Evolutionary conservation across 805 yeast species (phyloP), one percentile per base, ranked within the genome.

Genomic region (Monosporozyma siamensis): DNA sequence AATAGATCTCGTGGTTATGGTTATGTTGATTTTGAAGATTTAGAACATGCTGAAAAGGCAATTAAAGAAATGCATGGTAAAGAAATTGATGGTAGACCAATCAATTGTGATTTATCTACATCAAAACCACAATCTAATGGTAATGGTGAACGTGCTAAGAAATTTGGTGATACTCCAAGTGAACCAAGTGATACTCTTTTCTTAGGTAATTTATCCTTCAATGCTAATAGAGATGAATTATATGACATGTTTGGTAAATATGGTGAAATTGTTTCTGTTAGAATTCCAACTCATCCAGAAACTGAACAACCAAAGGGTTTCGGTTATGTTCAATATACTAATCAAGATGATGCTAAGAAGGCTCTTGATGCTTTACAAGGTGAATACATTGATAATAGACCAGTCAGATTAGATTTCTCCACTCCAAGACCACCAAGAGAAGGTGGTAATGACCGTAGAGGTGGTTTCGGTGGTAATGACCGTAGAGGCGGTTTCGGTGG

Each of bases 231-330:
- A 69, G 95, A 89, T 65, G 69, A 69, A 48, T 71, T 92, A 54
- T 81, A 72, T 65, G 78, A 75, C 55, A 64, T 78, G 34, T 92
- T 92, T 60, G 78, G 82, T 54, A 77, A 75, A 60, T 74, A 75
- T 66, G 97, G 96, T 64, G 74, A 75, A 48, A 86, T 92, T 48
- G 69, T 87, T 43, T 85, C 95, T 49, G 89, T 88, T 55, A 82
- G 98, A 74, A 72, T 92, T 54, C 98, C 98, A 67, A 90, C 97
- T 35, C 94, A 92, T 71, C 97, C 96, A 61, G 97, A 90, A 67
- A 89, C 97, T 52, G 95, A 88, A 67, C 96, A 90, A 72, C 95
- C 95, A 67, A 92, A 92, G 78, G 98, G 98, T 55, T 92, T 92
- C 71, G 98, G 97, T 53, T 92, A 92, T 69, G 96, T 90, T 45